phyloP scores from a whole-genome alignment of 1,284 basidiomycete genomes.

The Paramarasmius palmivorus region DNA sequence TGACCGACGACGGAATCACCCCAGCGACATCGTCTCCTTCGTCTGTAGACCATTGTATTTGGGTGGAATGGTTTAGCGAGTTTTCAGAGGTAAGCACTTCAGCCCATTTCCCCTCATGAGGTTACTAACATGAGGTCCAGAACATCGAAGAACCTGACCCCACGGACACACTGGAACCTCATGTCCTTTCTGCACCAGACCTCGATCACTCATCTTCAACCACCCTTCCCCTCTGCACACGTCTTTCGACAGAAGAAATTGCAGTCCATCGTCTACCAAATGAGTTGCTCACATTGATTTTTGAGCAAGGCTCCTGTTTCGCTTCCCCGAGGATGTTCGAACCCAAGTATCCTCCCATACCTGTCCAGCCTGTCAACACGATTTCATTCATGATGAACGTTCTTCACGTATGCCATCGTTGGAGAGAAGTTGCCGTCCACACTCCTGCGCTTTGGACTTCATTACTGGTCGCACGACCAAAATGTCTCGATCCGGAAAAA shows the following conservation, averaged over 20 bases:
- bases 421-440: slow-evolving; percentile 16
- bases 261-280: slow-evolving; percentile 16
- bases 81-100: background rate
- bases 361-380: slow-evolving; percentile 12
- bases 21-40: background rate
- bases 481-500: slow-evolving; percentile 8
- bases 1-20: slow-evolving; percentile 11
- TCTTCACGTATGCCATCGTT: slow-evolving; percentile 14
- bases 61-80: slow-evolving; percentile 1
- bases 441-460: slow-evolving; percentile 17
- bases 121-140: background rate
- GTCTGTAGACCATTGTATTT: background rate
- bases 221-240: background rate
- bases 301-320: slow-evolving; percentile 14
- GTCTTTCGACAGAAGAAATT: background rate
- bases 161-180: background rate
- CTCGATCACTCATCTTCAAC: background rate
- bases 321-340: slow-evolving; percentile 11
- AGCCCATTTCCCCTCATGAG: background rate
- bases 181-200: background rate
- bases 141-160: background rate
- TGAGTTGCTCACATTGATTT: slow-evolving; percentile 17
- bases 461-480: slow-evolving; percentile 13
- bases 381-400: slow-evolving; percentile 14
- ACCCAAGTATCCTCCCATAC: slow-evolving; percentile 13